These are phyloP conservation scores for Ustilago hordei DNA, from an alignment of 1,284 basidiomycete genomes.

Conservation along the genomic window DNA sequence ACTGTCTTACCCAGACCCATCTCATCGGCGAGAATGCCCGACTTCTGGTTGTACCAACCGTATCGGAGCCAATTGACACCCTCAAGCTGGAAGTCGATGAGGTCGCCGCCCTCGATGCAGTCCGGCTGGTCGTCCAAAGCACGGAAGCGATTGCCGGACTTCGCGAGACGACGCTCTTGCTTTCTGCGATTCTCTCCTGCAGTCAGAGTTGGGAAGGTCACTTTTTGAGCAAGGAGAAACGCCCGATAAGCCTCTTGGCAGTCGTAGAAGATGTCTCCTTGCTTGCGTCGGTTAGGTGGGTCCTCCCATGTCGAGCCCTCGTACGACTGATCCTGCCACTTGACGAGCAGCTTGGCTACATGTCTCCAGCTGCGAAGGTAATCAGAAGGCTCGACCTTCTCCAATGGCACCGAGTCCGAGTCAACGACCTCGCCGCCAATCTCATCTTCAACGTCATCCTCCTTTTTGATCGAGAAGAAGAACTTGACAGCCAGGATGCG, in stretches of 20 bases:
- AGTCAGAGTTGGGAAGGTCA: constrained; percentile 75
- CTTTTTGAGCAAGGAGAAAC: constrained; percentile 77
- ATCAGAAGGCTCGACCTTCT: constrained; percentile 33
- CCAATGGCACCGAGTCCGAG: constrained; percentile 25
- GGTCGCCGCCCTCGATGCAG: constrained; percentile 71
- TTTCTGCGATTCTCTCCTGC: constrained; percentile 50
- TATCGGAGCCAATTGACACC: constrained; percentile 87
- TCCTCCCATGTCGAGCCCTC: constrained; percentile 89
- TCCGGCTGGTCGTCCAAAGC: constrained; percentile 71
- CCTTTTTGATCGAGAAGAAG: constrained; percentile 30
- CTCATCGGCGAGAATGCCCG: constrained; percentile 95
- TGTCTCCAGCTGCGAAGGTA: constrained; percentile 40
- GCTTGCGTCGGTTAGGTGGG: constrained; percentile 78
- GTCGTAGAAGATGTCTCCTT: constrained; percentile 74
- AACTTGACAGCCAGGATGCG: constrained; percentile 54
- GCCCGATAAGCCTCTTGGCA: constrained; percentile 77
- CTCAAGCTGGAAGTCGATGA: constrained; percentile 76
- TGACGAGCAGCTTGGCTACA: constrained; percentile 71
- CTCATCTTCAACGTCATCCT: constrained; percentile 34
- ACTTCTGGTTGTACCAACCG: constrained; percentile 75
- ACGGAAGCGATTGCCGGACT: constrained; percentile 51
- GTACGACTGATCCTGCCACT: constrained; percentile 90
- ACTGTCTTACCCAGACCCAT: constrained; percentile 94
- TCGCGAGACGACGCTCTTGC: constrained; percentile 45
- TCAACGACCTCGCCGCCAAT: constrained; percentile 34